Evolutionary conservation across 73 alveolate species (phyloP).

Genomic region (Symbiodinium pilosum): DNA sequence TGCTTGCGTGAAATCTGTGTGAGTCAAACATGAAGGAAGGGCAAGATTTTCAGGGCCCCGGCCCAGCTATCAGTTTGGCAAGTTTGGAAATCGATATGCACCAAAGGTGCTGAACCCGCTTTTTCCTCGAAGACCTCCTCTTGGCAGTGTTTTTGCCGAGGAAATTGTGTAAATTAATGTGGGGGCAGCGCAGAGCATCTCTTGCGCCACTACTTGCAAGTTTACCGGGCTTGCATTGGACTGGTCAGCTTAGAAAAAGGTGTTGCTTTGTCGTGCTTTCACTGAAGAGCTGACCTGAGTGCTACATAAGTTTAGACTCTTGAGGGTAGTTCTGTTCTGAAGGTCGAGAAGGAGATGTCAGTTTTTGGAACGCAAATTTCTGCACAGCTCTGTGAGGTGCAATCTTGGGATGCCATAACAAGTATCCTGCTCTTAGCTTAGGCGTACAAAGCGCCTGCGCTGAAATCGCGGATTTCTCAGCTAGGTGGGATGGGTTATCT

Average conservation of each 20-base stretch:
- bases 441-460: conserved; percentile 67
- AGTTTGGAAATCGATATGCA: neutral
- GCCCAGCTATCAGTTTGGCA: neutral
- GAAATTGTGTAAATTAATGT: neutral
- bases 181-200: neutral
- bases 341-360: no score
- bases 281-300: no score
- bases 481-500: conserved; percentile 4
- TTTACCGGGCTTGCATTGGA: neutral
- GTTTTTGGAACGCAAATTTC: no score
- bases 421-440: no score
- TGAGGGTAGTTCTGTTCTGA: neutral
- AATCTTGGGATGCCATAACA: no score
- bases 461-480: conserved; percentile 73
- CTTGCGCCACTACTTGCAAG: neutral
- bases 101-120: conserved; percentile 1
- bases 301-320: no score
- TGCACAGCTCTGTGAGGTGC: no score
- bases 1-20: no score
- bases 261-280: neutral
- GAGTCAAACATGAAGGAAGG: no score
- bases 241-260: neutral
- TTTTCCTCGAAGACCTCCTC: neutral
- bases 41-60: neutral
- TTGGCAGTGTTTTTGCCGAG: conserved; percentile 16